Conservation (phyloP, 1,284 basidiomycete species). For the Abortiporus biennis region DNA sequence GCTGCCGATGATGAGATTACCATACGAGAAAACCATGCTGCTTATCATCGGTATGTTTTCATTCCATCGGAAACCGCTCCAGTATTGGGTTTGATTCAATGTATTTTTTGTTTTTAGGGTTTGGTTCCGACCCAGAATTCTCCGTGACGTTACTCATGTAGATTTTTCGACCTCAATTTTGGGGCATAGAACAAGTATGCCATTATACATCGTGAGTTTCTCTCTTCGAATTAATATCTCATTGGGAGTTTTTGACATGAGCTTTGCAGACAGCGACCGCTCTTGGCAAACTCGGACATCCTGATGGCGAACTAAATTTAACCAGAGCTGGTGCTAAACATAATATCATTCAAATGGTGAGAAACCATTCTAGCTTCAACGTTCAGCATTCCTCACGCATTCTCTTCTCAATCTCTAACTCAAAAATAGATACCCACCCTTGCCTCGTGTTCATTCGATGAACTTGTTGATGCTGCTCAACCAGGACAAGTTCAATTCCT, state of each 20-base stretch:
- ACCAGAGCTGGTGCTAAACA: constrained; percentile 81
- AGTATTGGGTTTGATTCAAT: not conserved
- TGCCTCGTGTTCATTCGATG: constrained; percentile 86
- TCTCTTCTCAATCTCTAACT: not conserved
- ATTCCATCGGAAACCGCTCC: not conserved
- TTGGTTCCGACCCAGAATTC: constrained; percentile 71
- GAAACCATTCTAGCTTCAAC: not conserved
- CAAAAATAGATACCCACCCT: constrained; percentile 74
- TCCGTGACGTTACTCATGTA: constrained; percentile 57
- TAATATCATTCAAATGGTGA: constrained; percentile 84
- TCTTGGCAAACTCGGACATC: constrained; percentile 89
- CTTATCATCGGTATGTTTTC: constrained; percentile 46
- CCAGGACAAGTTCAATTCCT: constrained; percentile 77
- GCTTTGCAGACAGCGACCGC: constrained; percentile 62
- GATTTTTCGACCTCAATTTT: constrained; percentile 59
- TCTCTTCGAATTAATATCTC: no score
- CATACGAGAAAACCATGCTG: constrained; percentile 62
- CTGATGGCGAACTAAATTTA: constrained; percentile 85
- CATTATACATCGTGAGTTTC: constrained; percentile 48
- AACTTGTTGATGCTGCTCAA: constrained; percentile 75
- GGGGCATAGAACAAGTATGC: constrained; percentile 48
- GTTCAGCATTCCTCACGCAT: not conserved
- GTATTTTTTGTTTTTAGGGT: constrained; percentile 31
- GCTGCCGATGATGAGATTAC: constrained; percentile 66
- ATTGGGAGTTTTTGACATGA: no score